Evolutionary conservation across 2,329 filamentous ascomycete genomes (phyloP).

Genomic region (Samsoniella hepiali): DNA sequence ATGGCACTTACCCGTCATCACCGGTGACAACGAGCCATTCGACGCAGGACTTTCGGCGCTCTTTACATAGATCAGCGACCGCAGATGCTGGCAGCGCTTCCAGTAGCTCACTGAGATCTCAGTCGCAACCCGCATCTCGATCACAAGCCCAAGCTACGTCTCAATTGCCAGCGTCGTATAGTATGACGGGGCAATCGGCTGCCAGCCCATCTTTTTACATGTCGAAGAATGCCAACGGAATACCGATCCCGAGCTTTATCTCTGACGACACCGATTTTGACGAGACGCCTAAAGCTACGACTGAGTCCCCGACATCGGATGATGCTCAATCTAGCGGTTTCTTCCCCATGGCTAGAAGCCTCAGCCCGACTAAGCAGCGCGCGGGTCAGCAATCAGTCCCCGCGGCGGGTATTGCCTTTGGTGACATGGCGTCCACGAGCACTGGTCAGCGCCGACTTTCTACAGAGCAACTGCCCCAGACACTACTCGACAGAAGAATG

Average conservation of each 20-base stretch:
- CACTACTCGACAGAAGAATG: conserved; percentile 52
- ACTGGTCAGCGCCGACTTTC: conserved; percentile 47
- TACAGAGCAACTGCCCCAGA: conserved; percentile 52
- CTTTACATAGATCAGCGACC: conserved; percentile 52
- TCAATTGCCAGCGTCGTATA: conserved; percentile 23
- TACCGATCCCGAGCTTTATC: conserved; percentile 53
- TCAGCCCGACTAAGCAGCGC: conserved; percentile 27
- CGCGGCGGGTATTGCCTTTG: conserved; percentile 40
- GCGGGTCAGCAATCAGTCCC: conserved; percentile 30
- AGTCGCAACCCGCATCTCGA: conserved; percentile 62
- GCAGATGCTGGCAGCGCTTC: conserved; percentile 48
- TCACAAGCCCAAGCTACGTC: conserved; percentile 31
- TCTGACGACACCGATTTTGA: conserved; percentile 53
- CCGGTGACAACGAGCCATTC: conserved; percentile 45
- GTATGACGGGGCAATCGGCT: conserved; percentile 32
- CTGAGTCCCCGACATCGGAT: conserved; percentile 48
- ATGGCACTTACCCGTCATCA: conserved; percentile 55
- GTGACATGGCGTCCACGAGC: conserved; percentile 42
- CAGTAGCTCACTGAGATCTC: conserved; percentile 58
- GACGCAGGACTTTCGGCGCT: conserved; percentile 53
- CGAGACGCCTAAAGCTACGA: conserved; percentile 38
- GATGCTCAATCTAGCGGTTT: conserved; percentile 36
- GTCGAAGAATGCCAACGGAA: conserved; percentile 45
- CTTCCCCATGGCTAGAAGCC: conserved; percentile 27
- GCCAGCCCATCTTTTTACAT: conserved; percentile 36